Percentiles rank a stretch among this genome's conserved stretches.
Evolutionary conservation across 2,329 filamentous ascomycete genomes (phyloP).

Genomic region (Penicillium sp.): DNA sequence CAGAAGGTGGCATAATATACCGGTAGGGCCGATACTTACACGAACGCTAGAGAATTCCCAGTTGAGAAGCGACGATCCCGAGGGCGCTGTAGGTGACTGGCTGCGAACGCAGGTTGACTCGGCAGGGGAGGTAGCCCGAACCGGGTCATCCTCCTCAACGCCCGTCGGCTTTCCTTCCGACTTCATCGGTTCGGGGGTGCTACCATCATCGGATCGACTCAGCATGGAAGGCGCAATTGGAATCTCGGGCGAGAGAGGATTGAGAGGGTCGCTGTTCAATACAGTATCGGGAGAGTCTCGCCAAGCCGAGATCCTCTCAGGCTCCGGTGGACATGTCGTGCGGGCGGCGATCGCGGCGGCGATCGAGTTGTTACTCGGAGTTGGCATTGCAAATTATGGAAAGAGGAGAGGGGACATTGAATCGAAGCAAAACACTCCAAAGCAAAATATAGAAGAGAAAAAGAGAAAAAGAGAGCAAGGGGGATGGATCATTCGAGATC

Average conservation of each 20-base stretch:
- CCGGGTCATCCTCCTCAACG: conserved; percentile 34
- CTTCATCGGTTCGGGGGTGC: conserved; percentile 25
- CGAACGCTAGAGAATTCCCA: conserved; percentile 56
- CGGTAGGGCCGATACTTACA: conserved; percentile 43
- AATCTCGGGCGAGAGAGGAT: conserved; percentile 26
- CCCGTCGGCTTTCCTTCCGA: conserved; percentile 29
- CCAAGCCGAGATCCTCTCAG: conserved; percentile 34
- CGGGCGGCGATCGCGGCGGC: conserved; percentile 45
- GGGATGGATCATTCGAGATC: conserved; percentile 20
- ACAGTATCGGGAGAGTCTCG: conserved; percentile 31
- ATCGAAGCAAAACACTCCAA: conserved; percentile 18
- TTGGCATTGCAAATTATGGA: conserved; percentile 49
- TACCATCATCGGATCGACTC: conserved; percentile 30
- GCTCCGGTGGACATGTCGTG: conserved; percentile 50
- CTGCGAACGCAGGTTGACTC: conserved; percentile 32
- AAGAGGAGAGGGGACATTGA: conserved; percentile 35
- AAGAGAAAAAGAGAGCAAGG: conserved; percentile 15
- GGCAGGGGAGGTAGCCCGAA: conserved; percentile 34
- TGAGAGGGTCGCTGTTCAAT: conserved; percentile 25
- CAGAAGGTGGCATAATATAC: conserved; percentile 11
- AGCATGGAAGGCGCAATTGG: conserved; percentile 25
- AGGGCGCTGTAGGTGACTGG: conserved; percentile 32
- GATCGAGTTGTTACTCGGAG: conserved; percentile 47
- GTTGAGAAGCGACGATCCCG: conserved; percentile 48
- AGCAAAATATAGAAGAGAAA: conserved; percentile 4